Base-by-base conservation (phyloP, 169 alveolate genomes). In the Besnoitia besnoiti region DNA sequence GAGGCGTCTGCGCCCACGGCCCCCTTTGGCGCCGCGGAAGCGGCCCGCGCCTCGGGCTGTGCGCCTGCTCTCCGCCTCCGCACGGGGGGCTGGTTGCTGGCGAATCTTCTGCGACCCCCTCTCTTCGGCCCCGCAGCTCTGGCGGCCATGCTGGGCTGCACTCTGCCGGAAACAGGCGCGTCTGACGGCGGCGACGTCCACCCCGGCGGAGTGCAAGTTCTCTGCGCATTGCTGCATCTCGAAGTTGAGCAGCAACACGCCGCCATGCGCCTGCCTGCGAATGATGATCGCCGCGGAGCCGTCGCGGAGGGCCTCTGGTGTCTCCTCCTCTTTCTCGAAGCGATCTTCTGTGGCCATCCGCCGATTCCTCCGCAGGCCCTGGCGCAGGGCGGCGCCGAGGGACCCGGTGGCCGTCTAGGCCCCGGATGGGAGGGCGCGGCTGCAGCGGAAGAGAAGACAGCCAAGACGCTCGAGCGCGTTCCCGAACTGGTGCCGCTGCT, bases 211-310 rank as follows among this genome's bases (percentile, higher is more conserved):
- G 59, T 77, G 10, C 39, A 37, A 21, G 87, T 77, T 35, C 87
- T 77, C 3, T n/a, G 30, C 49, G 87, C 49, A 55, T 55, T 77
- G 55, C 33, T 77, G 35, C 40, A 35, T 10, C 59, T 44, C 10
- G 87, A 77, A 44, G 61, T 77, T 35, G 87, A 77, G 87, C 49
- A 77, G 59, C 87, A 77, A 37, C 87, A 77, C 47, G 87, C 87
- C 30, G 87, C 55, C 59, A 5, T 37, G 1, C 59, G 59, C 0
- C 21, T 37, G 50, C 40, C 87, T 5, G 87, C 87, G 24, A 42
- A 2, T 2, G 87, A 77, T 37, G 87, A 77, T 37, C 87, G 87
- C 14, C 49, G 87, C 44, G 87, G 59, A 10, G 59, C 37, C 40
- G 61, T 77, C 2, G 87, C 61, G 1, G 87, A 77, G 40, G 59